phyloP scores from a whole-genome alignment of 768 basidiomycete species.

The Tylopilus subfusipes region DNA sequence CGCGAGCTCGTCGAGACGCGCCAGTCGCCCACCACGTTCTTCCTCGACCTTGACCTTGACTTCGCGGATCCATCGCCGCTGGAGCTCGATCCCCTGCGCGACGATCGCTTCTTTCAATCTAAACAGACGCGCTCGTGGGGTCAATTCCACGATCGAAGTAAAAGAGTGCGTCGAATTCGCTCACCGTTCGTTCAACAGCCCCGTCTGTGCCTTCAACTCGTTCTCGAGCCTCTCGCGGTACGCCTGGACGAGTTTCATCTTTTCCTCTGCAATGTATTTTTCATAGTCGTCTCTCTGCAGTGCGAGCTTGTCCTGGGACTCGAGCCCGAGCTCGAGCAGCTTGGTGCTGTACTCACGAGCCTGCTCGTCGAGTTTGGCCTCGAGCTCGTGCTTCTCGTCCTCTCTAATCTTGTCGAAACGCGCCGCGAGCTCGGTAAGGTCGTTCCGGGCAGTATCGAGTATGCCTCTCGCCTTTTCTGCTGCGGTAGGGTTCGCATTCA shows the following conservation, averaged over 20 bases:
- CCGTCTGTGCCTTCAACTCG: conserved; percentile 84
- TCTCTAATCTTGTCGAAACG: conserved; percentile 78
- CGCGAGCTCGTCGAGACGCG: conserved; percentile 91
- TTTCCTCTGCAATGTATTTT: conserved; percentile 77
- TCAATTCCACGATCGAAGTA: not conserved
- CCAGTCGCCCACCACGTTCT: conserved; percentile 92
- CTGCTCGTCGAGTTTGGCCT: conserved; percentile 73
- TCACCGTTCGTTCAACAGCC: conserved; percentile 92
- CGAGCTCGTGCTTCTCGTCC: conserved; percentile 68
- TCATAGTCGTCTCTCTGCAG: conserved; percentile 84
- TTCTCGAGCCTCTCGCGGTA: conserved; percentile 85
- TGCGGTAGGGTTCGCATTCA: conserved; percentile 68
- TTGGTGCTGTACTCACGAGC: conserved; percentile 78
- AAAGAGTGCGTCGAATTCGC: conserved; percentile 12
- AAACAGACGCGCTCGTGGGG: not conserved
- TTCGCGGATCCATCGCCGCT: conserved; percentile 94
- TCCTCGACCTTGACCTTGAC: conserved; percentile 95
- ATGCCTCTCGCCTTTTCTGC: conserved; percentile 68
- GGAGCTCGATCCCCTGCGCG: conserved; percentile 95
- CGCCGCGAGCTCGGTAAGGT: conserved; percentile 72
- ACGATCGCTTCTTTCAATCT: conserved; percentile 94
- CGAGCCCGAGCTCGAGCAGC: conserved; percentile 79
- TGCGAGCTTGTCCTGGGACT: conserved; percentile 80
- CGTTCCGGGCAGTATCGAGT: conserved; percentile 74
- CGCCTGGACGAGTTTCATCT: conserved; percentile 60